Percentiles rank a stretch among this genome's conserved stretches.
Conservation (phyloP, 2,329 filamentous ascomycete genomes). For the Diplodia corticola region DNA sequence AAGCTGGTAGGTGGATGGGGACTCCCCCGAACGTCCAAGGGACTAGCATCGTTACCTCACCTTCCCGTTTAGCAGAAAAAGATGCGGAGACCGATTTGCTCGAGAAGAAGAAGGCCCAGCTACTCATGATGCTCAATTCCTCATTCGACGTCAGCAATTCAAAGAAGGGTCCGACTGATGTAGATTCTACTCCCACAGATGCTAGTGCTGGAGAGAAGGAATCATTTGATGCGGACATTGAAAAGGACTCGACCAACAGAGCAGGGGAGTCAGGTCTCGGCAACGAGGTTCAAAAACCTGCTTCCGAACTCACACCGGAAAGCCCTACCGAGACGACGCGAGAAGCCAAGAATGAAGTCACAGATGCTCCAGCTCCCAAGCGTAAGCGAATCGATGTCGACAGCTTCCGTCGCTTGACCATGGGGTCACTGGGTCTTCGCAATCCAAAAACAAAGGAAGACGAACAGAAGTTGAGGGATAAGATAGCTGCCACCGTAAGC, state of each 20-base stretch:
- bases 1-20: neutral
- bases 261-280: neutral
- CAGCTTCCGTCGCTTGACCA: constrained; percentile 67
- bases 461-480: constrained; percentile 61
- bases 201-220: neutral
- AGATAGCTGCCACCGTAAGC: constrained; percentile 44
- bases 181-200: neutral
- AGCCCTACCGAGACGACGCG: neutral
- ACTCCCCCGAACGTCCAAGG: neutral
- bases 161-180: neutral
- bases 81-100: neutral
- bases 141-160: neutral
- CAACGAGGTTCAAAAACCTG: neutral
- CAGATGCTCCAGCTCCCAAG: constrained; percentile 15
- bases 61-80: neutral
- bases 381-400: constrained; percentile 56
- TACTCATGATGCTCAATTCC: neutral
- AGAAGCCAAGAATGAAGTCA: neutral
- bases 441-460: constrained; percentile 69
- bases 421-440: constrained; percentile 70
- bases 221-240: neutral
- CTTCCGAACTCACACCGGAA: neutral
- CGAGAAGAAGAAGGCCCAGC: neutral
- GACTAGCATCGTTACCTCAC: neutral
- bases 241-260: neutral